These are phyloP conservation scores for Symbiodinium natans DNA, from an alignment of 73 alveolate species.

Conservation along the genomic window DNA sequence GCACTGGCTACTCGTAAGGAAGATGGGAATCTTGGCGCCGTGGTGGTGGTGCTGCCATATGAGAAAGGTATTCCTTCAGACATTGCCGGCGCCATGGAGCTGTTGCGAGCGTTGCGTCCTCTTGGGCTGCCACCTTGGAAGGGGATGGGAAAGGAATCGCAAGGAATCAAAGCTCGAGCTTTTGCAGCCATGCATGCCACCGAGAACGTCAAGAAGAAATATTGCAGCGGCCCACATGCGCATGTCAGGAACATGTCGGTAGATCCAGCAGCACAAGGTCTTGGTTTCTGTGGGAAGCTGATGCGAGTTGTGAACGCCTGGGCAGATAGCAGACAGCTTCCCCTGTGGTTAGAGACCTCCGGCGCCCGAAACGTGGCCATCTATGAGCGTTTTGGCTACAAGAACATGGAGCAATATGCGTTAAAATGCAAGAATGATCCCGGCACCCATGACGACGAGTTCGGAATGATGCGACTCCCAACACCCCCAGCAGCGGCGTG, in stretches of 20 bases:
- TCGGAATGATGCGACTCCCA: slow-evolving; percentile 37
- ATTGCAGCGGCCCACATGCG: slow-evolving; percentile 51
- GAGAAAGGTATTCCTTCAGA: slow-evolving; percentile 28
- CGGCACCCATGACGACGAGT: slow-evolving; percentile 3
- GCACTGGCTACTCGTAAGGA: background rate
- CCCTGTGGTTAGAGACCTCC: slow-evolving; percentile 28
- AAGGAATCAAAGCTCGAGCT: slow-evolving; percentile 15
- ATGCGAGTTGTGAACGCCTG: slow-evolving; percentile 46
- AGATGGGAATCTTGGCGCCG: slow-evolving; percentile 30
- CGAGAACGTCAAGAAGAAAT: slow-evolving; percentile 23
- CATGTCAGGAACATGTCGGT: slow-evolving; percentile 59
- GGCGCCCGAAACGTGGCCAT: slow-evolving; percentile 39
- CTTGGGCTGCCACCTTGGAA: slow-evolving; percentile 27
- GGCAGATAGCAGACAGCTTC: slow-evolving; percentile 11
- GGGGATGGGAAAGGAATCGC: background rate
- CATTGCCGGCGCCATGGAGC: background rate
- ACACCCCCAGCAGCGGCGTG: no score
- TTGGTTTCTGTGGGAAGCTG: slow-evolving; percentile 42
- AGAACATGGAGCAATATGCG: slow-evolving; percentile 39
- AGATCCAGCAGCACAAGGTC: slow-evolving; percentile 39
- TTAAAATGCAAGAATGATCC: slow-evolving; percentile 39
- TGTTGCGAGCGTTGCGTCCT: background rate
- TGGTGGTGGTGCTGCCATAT: slow-evolving; percentile 64
- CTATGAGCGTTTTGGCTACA: slow-evolving; percentile 54
- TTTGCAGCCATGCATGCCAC: background rate